A percentile compares a stretch with the other conserved stretches of the same genome.
Evolutionary conservation across 768 basidiomycete genomes (phyloP).

Genomic region (Pulveroboletus sp.): DNA sequence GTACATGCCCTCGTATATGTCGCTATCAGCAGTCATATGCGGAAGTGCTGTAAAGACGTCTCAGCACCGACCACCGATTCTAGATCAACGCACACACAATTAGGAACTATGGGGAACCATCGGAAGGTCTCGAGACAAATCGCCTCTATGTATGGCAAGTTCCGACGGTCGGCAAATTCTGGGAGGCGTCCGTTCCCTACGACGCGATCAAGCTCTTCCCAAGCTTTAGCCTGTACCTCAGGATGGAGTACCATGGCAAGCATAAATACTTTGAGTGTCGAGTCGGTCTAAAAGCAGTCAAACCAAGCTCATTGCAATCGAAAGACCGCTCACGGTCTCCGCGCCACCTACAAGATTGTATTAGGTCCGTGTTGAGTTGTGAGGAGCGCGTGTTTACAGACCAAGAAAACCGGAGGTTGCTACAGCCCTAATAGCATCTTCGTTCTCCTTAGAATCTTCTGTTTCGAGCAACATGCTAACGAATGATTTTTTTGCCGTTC

Average conservation of each 20-base stretch:
- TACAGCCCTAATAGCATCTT: conserved; percentile 21
- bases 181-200: conserved; percentile 32
- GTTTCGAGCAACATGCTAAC: conserved; percentile 18
- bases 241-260: conserved; percentile 35
- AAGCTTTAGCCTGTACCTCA: conserved; percentile 29
- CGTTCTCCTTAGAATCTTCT: background rate
- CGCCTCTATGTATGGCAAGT: conserved; percentile 32
- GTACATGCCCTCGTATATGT: conserved; percentile 30
- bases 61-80: background rate
- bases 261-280: conserved; percentile 23
- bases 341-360: conserved; percentile 17
- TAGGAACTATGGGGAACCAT: conserved; percentile 30
- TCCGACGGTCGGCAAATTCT: conserved; percentile 21
- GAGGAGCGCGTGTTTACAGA: background rate
- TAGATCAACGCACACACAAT: conserved; percentile 18
- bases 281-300: conserved; percentile 12
- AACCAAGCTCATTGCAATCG: background rate
- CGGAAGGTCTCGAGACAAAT: conserved; percentile 30
- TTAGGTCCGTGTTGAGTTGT: background rate
- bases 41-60: conserved; percentile 16
- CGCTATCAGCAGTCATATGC: conserved; percentile 20
- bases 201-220: conserved; percentile 30
- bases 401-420: conserved; percentile 24
- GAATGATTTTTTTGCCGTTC: conserved; percentile 20
- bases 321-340: conserved; percentile 22